A percentile compares a stretch with the other conserved stretches of the same genome.
These are phyloP conservation scores for Raffaelea ambrosiae DNA, from an alignment of 2,329 filamentous ascomycete species.

Conservation along the genomic window DNA sequence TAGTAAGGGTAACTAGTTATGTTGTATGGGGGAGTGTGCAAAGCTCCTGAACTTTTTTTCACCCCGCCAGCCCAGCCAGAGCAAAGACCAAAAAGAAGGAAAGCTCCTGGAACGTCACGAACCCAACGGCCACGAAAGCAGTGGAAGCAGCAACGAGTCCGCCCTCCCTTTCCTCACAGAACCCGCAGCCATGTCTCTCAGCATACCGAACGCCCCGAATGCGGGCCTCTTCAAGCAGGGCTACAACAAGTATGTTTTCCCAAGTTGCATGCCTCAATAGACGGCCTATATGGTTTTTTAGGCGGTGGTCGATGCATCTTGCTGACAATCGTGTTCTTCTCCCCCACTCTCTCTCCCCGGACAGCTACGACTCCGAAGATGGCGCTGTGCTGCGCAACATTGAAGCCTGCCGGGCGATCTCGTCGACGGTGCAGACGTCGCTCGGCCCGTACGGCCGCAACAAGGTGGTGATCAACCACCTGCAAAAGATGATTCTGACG, in stretches of 20 bases:
- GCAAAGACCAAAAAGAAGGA: not conserved
- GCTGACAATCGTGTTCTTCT: no score
- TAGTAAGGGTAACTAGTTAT: no score
- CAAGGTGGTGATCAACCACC: constrained; percentile 99
- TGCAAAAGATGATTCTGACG: constrained; percentile 99
- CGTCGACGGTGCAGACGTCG: constrained; percentile 92
- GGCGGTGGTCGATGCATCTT: no score
- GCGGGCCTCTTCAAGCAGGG: constrained; percentile 89
- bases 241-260: constrained; percentile 74
- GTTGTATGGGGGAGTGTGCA: not conserved
- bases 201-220: constrained; percentile 91
- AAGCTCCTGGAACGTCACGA: no score
- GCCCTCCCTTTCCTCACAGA: no score
- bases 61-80: constrained; percentile 6
- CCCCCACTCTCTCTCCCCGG: constrained; percentile 14
- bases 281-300: no score
- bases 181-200: constrained; percentile 71
- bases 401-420: constrained; percentile 93
- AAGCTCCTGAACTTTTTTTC: constrained; percentile 2
- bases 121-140: no score
- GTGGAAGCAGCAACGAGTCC: no score
- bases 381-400: constrained; percentile 97
- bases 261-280: not conserved
- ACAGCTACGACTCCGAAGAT: constrained; percentile 97
- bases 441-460: constrained; percentile 96